Percentiles rank a stretch among this genome's conserved stretches.
These are phyloP conservation scores for Pulveroboletus sp. DNA, from an alignment of 768 basidiomycete genomes.

Conservation along the genomic window DNA sequence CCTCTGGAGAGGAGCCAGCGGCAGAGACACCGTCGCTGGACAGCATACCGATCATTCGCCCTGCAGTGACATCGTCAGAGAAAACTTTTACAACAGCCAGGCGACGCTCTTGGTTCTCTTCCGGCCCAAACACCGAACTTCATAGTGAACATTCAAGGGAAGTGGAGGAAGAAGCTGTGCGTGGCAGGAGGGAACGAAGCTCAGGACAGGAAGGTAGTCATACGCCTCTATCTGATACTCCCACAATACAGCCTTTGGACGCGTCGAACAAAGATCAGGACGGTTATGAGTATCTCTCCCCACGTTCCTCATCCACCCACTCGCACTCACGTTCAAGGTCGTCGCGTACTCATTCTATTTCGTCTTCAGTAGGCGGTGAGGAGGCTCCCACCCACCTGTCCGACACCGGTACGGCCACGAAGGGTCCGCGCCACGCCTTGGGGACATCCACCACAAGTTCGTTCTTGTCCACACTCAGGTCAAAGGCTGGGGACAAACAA, in stretches of 20 bases:
- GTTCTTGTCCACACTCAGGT: slow-evolving; percentile 76
- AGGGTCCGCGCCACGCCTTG: slow-evolving; percentile 42
- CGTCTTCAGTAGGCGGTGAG: slow-evolving; percentile 30
- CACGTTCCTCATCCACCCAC: slow-evolving; percentile 43
- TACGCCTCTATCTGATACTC: slow-evolving; percentile 4
- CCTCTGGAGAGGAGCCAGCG: slow-evolving; percentile 28
- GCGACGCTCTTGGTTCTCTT: slow-evolving; percentile 57
- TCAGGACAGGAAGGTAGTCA: slow-evolving; percentile 36
- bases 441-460: slow-evolving; percentile 35
- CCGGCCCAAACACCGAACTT: slow-evolving; percentile 36
- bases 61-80: slow-evolving; percentile 23
- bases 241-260: slow-evolving; percentile 5
- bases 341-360: slow-evolving; percentile 33
- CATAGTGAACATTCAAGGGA: slow-evolving; percentile 17
- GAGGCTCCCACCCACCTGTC: slow-evolving; percentile 30
- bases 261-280: slow-evolving; percentile 21
- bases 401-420: slow-evolving; percentile 27
- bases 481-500: slow-evolving; percentile 77
- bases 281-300: slow-evolving; percentile 15
- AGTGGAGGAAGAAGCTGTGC: slow-evolving; percentile 21
- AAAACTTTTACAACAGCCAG: slow-evolving; percentile 27
- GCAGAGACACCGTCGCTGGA: slow-evolving; percentile 24
- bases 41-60: slow-evolving; percentile 15
- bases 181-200: slow-evolving; percentile 24
- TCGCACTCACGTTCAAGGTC: slow-evolving; percentile 33